phyloP scores from a whole-genome alignment of 768 basidiomycete species.

The Mycena floridula region DNA sequence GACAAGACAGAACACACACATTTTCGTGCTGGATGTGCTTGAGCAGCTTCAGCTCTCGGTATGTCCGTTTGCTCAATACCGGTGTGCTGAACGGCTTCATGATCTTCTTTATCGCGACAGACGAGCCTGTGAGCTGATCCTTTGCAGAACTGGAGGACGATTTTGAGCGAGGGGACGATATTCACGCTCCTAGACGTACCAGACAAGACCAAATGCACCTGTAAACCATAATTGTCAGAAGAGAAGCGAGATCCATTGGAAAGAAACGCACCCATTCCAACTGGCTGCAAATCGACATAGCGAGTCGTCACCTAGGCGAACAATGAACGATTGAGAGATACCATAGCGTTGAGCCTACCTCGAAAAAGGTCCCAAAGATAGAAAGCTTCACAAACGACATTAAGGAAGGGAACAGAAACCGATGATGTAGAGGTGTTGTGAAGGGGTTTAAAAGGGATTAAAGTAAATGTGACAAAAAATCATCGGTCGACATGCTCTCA shows the following conservation, averaged over 20 bases:
- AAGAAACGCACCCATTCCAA: constrained; percentile 85
- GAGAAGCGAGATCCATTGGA: constrained; percentile 6
- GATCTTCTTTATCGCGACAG: constrained; percentile 99
- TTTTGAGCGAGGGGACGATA: constrained; percentile 4
- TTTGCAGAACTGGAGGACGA: constrained; percentile 68
- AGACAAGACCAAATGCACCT: constrained; percentile 98
- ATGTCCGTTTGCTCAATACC: constrained; percentile 96
- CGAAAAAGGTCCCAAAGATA: constrained; percentile 98
- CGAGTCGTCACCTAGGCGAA: constrained; percentile 82
- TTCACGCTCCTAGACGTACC: constrained; percentile 43
- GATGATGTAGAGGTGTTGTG: constrained; percentile 7
- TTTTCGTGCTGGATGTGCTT: constrained; percentile 99
- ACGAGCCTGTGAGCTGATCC: constrained; percentile 88
- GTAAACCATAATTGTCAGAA: constrained; percentile 9
- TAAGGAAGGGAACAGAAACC: constrained; percentile 7
- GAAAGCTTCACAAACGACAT: constrained; percentile 98
- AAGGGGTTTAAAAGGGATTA: constrained; percentile 3
- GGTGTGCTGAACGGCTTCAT: constrained; percentile 99
- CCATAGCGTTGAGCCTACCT: constrained; percentile 41
- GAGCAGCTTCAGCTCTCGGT: constrained; percentile 94
- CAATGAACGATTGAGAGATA: constrained; percentile 4
- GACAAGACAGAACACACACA: constrained; percentile 37
- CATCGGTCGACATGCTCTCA: not conserved
- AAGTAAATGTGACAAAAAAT: constrained; percentile 1
- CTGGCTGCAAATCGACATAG: constrained; percentile 98